Evolutionary conservation across 2,329 filamentous ascomycete species (phyloP).

Genomic region (Didymella pinodella): DNA sequence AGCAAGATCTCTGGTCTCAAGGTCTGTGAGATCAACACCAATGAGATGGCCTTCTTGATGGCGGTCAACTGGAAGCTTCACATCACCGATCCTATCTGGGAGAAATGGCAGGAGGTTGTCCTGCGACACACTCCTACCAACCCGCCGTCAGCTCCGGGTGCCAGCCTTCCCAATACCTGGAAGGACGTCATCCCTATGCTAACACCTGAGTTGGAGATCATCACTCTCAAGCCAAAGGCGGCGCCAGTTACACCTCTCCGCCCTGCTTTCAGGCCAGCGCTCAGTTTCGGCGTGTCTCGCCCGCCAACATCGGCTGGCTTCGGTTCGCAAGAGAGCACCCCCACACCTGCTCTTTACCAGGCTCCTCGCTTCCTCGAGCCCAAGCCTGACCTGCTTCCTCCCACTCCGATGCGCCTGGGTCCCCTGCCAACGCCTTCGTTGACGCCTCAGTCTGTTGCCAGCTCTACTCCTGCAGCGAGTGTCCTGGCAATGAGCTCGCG

Average conservation of each 20-base stretch:
- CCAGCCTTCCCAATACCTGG: conserved; percentile 52
- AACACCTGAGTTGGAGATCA: conserved; percentile 64
- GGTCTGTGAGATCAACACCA: conserved; percentile 93
- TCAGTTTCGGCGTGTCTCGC: conserved; percentile 35
- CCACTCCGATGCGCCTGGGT: conserved; percentile 64
- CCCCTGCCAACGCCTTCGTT: conserved; percentile 68
- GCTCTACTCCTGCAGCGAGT: conserved; percentile 69
- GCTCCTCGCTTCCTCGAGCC: conserved; percentile 61
- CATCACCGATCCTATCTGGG: conserved; percentile 86
- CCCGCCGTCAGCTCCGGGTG: conserved; percentile 52
- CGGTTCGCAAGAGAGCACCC: conserved; percentile 54
- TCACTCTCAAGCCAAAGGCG: conserved; percentile 51
- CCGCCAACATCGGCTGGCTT: conserved; percentile 35
- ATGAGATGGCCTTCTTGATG: conserved; percentile 89
- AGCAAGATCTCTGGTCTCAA: conserved; percentile 98
- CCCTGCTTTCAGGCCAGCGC: conserved; percentile 35
- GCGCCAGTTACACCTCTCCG: conserved; percentile 40
- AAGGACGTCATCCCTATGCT: conserved; percentile 62
- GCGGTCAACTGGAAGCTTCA: conserved; percentile 95
- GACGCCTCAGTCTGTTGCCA: conserved; percentile 64
- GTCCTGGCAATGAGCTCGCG: conserved; percentile 57
- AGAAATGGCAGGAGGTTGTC: conserved; percentile 93
- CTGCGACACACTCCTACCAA: conserved; percentile 77
- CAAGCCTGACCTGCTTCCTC: conserved; percentile 57
- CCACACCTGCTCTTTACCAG: conserved; percentile 52